Conservation (phyloP, 164 flowering plant species). For the Pachysandra terminalis region DNA sequence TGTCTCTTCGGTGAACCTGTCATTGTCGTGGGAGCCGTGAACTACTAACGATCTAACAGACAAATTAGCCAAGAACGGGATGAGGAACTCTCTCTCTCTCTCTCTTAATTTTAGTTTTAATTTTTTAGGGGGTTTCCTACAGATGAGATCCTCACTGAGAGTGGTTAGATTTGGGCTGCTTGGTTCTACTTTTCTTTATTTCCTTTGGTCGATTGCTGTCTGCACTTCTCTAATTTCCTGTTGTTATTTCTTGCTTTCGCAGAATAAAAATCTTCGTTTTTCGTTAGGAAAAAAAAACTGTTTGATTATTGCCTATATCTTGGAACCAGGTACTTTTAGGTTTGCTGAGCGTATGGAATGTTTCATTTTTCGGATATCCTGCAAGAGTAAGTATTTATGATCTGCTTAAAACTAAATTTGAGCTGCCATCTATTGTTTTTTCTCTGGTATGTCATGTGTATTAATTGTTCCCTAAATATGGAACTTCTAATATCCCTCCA, state of each 20-base stretch:
- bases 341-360: conserved; percentile 93
- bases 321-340: conserved; percentile 80
- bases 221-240: neutral
- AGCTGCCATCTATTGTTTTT: neutral
- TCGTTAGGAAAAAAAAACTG: neutral
- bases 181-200: conserved; percentile 19
- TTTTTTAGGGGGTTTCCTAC: conserved; percentile 16
- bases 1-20: conserved; percentile 17
- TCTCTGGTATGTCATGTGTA: neutral
- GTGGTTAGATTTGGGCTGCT: too few species aligned
- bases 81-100: too few species aligned
- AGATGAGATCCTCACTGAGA: too few species aligned
- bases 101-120: conserved; percentile 53
- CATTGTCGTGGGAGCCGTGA: too few species aligned
- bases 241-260: too few species aligned
- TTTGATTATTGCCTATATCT: neutral
- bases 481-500: conserved; percentile 24
- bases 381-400: conserved; percentile 68
- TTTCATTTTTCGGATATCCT: conserved; percentile 87
- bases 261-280: too few species aligned
- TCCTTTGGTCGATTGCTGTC: conserved; percentile 39
- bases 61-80: too few species aligned
- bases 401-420: conserved; percentile 1
- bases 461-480: neutral
- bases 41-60: too few species aligned